A percentile compares a stretch with the other conserved stretches of the same genome.
Conservation (phyloP, 108 stramenopile species). For the Skeletonema menzelii region DNA sequence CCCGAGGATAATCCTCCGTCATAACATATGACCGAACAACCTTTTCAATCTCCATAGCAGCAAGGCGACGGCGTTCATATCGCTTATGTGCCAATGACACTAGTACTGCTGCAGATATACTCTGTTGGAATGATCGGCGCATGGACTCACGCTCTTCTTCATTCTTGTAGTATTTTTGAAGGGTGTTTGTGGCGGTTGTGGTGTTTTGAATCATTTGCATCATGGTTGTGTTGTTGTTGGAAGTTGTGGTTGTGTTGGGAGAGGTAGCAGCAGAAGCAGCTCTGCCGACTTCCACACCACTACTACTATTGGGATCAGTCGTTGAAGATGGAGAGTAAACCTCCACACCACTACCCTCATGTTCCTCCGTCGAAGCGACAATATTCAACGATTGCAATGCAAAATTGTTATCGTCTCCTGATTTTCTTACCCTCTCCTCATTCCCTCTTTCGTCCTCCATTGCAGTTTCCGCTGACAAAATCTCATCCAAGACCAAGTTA, state of each 20-base stretch:
- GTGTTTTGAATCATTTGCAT: conserved; percentile 15
- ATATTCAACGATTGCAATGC: neutral
- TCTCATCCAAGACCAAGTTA: conserved; percentile 24
- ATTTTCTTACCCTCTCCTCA: neutral
- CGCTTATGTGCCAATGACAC: conserved; percentile 89
- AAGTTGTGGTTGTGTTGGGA: neutral
- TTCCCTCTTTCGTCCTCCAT: neutral
- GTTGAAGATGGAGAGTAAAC: neutral
- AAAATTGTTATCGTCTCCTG: neutral
- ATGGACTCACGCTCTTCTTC: conserved; percentile 72
- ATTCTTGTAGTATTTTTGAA: conserved; percentile 41
- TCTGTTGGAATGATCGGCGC: conserved; percentile 80
- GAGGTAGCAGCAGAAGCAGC: neutral
- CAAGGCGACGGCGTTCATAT: conserved; percentile 84
- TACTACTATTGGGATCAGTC: neutral
- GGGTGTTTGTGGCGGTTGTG: conserved; percentile 21
- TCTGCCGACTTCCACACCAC: neutral
- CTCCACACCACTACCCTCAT: neutral
- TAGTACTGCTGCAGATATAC: conserved; percentile 77
- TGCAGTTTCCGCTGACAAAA: conserved; percentile 12
- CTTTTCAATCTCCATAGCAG: conserved; percentile 92
- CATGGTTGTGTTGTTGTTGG: conserved; percentile 13
- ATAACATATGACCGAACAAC: conserved; percentile 73
- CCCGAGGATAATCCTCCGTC: conserved; percentile 70
- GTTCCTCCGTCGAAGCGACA: neutral